phyloP scores from a whole-genome alignment of 177 flowering plant genomes.

The Vitis hybrid region DNA sequence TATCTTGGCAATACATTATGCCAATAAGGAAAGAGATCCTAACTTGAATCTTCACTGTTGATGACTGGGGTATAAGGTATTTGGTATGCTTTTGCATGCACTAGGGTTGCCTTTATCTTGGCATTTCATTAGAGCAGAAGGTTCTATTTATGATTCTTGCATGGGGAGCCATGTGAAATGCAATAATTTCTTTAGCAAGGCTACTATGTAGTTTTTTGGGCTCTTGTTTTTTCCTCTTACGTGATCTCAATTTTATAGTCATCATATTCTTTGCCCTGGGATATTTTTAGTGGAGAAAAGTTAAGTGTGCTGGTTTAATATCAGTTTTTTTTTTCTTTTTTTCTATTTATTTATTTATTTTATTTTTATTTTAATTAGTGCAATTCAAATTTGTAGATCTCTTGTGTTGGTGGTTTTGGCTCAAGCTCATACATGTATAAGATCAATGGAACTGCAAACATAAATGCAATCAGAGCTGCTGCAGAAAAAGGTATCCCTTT shows the following conservation, averaged over 20 bases:
- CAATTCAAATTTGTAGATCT: constrained; percentile 46
- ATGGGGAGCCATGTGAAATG: too few relatives aligned
- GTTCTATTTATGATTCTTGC: too few relatives aligned
- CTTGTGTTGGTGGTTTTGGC: constrained; percentile 98
- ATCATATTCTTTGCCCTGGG: not conserved
- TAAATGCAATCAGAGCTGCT: constrained; percentile 95
- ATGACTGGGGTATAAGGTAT: too few relatives aligned
- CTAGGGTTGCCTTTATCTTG: too few relatives aligned
- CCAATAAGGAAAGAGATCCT: too few relatives aligned
- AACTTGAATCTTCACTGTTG: too few relatives aligned
- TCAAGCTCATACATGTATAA: constrained; percentile 88
- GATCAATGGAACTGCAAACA: constrained; percentile 96
- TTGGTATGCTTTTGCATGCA: too few relatives aligned
- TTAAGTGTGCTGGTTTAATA: not conserved
- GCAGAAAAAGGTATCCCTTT: constrained; percentile 68
- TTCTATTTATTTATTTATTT: not conserved
- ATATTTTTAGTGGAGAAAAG: not conserved
- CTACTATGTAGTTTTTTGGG: too few relatives aligned
- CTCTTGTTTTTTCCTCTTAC: too few relatives aligned
- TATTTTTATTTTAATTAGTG: constrained; percentile 1
- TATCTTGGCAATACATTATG: too few relatives aligned
- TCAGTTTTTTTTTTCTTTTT: not conserved
- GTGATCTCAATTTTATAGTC: not conserved
- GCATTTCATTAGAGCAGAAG: too few relatives aligned
- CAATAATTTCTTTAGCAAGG: too few relatives aligned